phyloP scores from a whole-genome alignment of 352 stramenopile species.

The Phytopythium boreale region DNA sequence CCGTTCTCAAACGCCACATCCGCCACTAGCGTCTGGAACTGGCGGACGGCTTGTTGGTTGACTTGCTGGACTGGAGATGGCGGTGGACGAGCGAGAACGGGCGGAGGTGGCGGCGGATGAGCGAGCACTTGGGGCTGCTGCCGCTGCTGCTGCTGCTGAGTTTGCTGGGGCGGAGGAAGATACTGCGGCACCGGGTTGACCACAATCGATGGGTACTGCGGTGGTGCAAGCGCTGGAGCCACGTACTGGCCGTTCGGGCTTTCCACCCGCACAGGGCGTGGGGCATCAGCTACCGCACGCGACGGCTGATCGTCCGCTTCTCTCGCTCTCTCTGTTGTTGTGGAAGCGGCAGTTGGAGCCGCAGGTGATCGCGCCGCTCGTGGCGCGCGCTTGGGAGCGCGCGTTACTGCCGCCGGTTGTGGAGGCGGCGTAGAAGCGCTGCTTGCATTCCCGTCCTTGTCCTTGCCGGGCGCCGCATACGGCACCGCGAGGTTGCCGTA shows the following conservation, averaged over 20 bases:
- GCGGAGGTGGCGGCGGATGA: background rate
- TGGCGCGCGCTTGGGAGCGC: background rate
- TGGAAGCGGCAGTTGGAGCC: background rate
- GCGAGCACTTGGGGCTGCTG: background rate
- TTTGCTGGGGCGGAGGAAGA: background rate
- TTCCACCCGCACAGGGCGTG: background rate
- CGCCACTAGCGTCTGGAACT: background rate
- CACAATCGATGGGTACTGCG: background rate
- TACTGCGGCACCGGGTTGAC: background rate
- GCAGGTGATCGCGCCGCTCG: background rate
- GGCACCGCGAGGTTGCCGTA: constrained; percentile 1
- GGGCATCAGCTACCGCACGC: background rate
- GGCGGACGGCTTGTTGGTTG: background rate
- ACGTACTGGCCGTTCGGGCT: background rate
- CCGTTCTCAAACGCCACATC: constrained; percentile 2
- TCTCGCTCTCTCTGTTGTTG: background rate
- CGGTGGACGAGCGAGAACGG: background rate
- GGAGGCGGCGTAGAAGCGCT: background rate
- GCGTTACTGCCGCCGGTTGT: no score
- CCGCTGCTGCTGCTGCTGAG: background rate
- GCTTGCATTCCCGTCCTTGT: background rate
- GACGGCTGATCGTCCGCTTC: no score
- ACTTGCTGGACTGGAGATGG: background rate
- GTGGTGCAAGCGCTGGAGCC: background rate
- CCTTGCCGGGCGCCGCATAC: background rate